phyloP scores from a whole-genome alignment of 139 green algal species.

The Asterochloris erici region DNA sequence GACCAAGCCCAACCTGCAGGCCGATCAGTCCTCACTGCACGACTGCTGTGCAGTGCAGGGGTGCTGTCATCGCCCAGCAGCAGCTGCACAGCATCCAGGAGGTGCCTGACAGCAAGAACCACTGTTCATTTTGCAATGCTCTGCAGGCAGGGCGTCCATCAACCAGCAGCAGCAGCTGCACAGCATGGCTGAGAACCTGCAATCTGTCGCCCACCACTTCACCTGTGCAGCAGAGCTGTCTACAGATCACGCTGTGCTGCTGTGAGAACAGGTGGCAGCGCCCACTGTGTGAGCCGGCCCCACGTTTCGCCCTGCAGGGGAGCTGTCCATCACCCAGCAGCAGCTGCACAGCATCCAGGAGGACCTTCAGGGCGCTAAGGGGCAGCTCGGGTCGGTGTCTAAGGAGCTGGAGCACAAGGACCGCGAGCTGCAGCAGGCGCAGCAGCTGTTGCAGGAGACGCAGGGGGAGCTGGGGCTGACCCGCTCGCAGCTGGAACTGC shows the following conservation, averaged over 20 bases:
- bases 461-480: conserved; percentile 11
- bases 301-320: background rate
- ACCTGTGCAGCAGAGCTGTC: too few species aligned
- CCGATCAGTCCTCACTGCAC: too few species aligned
- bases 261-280: too few species aligned
- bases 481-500: conserved; percentile 7
- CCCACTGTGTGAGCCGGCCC: too few species aligned
- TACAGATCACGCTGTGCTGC: too few species aligned
- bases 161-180: too few species aligned
- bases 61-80: background rate
- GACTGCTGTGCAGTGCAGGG: background rate
- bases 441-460: too few species aligned
- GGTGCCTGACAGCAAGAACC: background rate
- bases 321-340: conserved; percentile 1
- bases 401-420: conserved; percentile 1
- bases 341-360: background rate
- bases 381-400: background rate
- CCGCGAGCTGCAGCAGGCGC: too few species aligned
- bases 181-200: too few species aligned
- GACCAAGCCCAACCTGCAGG: too few species aligned
- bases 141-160: too few species aligned
- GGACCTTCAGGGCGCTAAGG: background rate
- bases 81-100: background rate
- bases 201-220: too few species aligned
- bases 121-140: background rate